phyloP scores from a whole-genome alignment of 768 basidiomycete genomes.

The Lentinula boryana region DNA sequence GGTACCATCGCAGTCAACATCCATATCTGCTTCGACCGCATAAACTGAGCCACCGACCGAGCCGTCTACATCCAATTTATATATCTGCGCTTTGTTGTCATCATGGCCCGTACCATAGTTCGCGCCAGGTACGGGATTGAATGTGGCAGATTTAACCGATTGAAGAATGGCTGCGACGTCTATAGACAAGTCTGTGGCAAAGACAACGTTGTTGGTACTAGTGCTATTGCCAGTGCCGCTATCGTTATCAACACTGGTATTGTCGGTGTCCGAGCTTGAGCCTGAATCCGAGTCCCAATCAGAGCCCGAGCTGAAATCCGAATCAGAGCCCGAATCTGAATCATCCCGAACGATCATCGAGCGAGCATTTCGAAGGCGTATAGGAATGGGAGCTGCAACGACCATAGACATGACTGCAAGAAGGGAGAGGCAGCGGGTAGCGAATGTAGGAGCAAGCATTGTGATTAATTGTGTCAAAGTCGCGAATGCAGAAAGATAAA shows the following conservation, averaged over 20 bases:
- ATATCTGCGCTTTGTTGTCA: conserved; percentile 11
- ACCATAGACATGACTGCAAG: background rate
- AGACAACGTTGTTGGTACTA: background rate
- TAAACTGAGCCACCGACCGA: conserved; percentile 12
- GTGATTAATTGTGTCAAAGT: background rate
- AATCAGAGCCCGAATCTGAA: background rate
- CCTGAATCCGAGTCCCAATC: background rate
- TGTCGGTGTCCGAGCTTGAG: background rate
- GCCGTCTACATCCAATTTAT: conserved; percentile 13
- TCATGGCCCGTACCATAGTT: conserved; percentile 9
- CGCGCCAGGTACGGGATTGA: background rate
- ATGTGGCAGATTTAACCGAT: conserved; percentile 13
- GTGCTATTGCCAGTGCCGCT: background rate
- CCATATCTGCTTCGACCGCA: conserved; percentile 20
- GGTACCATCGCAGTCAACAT: conserved; percentile 19
- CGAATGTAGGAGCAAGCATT: background rate
- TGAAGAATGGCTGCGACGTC: conserved; percentile 10
- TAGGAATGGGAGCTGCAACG: background rate
- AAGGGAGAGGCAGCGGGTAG: background rate
- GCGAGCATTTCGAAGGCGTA: background rate
- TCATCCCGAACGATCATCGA: background rate
- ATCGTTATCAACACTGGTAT: background rate
- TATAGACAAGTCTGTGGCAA: background rate
- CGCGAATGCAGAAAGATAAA: background rate
- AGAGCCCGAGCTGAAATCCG: background rate